Conservation (phyloP, 2,329 filamentous ascomycete species). For the Penicillium sp. region DNA sequence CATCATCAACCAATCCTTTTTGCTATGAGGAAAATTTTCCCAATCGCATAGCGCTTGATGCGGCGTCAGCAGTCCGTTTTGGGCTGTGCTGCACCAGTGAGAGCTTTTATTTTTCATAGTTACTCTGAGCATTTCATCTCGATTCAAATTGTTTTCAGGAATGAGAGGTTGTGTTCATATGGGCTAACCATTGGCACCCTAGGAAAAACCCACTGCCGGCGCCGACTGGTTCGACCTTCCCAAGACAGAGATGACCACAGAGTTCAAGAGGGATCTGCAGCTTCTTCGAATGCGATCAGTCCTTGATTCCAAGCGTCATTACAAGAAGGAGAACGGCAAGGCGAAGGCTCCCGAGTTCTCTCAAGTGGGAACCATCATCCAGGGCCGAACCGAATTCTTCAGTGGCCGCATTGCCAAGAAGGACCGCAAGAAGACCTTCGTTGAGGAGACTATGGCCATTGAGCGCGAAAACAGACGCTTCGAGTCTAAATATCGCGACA, state of each 20-base stretch:
- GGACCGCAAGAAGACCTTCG: constrained; percentile 82
- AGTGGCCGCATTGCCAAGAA: constrained; percentile 80
- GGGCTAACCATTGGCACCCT: constrained; percentile 31
- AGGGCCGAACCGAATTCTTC: constrained; percentile 87
- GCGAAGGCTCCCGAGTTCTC: constrained; percentile 77
- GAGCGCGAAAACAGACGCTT: constrained; percentile 72
- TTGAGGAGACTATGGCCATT: constrained; percentile 77
- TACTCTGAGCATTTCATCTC: constrained; percentile 63
- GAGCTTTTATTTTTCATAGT: constrained; percentile 70
- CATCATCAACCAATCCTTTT: constrained; percentile 17
- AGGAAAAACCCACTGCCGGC: constrained; percentile 71
- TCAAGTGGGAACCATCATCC: constrained; percentile 84
- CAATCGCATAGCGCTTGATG: constrained; percentile 71
- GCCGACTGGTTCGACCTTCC: constrained; percentile 86
- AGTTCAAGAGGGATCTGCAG: constrained; percentile 87
- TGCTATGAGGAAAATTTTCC: constrained; percentile 76
- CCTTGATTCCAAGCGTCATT: constrained; percentile 85
- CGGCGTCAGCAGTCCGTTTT: constrained; percentile 76
- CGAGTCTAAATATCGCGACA: constrained; percentile 83
- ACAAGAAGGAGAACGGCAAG: constrained; percentile 82
- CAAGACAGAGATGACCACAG: constrained; percentile 78
- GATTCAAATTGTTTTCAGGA: constrained; percentile 1
- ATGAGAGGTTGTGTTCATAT: constrained; percentile 14
- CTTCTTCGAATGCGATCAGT: constrained; percentile 86
- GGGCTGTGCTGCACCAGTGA: constrained; percentile 75